These are phyloP conservation scores for Nannizzia gypsea DNA, from an alignment of 2,329 filamentous ascomycete species.

Conservation along the genomic window DNA sequence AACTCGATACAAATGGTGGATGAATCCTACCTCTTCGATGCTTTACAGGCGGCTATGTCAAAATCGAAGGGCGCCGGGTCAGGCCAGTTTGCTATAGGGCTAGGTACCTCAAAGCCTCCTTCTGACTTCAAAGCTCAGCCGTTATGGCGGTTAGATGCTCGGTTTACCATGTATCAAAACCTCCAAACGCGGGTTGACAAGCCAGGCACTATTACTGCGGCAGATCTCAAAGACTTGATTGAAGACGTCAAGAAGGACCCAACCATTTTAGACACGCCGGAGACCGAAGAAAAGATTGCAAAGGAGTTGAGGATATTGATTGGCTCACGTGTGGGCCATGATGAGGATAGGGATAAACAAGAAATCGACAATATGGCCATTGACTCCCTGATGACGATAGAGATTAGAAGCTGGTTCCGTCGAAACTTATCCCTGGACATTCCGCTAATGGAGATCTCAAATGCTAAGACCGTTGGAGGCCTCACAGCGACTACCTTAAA, in stretches of 20 bases:
- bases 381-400: slow-evolving; percentile 17
- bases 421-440: slow-evolving; percentile 6
- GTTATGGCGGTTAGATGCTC: background rate
- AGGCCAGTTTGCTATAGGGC: background rate
- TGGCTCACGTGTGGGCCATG: slow-evolving; percentile 2
- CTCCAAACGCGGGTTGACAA: background rate
- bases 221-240: background rate
- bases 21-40: background rate
- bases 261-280: background rate
- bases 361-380: slow-evolving; percentile 12
- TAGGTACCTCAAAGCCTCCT: background rate
- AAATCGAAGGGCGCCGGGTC: background rate
- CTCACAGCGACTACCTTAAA: background rate
- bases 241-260: background rate
- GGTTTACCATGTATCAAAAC: background rate
- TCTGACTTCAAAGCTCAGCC: background rate
- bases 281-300: background rate
- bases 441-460: background rate
- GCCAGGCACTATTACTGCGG: background rate
- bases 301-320: slow-evolving; percentile 13
- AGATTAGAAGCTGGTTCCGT: slow-evolving; percentile 15
- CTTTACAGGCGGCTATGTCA: background rate
- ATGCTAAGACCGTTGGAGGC: background rate
- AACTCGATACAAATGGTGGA: slow-evolving; percentile 1
- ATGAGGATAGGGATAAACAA: background rate